Evolutionary conservation across 345 rosid genomes (phyloP).

Genomic region (Salix caprea): DNA sequence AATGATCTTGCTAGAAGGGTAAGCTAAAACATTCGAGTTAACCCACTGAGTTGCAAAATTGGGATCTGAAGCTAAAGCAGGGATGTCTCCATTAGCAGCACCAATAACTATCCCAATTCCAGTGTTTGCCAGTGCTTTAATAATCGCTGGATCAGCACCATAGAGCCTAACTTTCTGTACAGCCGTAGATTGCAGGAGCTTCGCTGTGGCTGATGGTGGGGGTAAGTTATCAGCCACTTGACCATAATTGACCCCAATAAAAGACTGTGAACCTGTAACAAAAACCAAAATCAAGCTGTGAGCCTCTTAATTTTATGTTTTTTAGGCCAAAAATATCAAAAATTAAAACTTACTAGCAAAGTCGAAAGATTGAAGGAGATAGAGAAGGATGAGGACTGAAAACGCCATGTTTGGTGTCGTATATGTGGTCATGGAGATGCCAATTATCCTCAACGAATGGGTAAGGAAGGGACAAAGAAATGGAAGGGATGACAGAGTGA

Average conservation of each 20-base stretch:
- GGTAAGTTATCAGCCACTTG: slow-evolving; percentile 81
- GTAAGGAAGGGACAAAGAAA: not conserved
- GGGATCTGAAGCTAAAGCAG: slow-evolving; percentile 69
- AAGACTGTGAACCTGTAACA: slow-evolving; percentile 57
- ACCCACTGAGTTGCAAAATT: slow-evolving; percentile 63
- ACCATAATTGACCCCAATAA: slow-evolving; percentile 85
- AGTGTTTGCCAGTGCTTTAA: slow-evolving; percentile 71
- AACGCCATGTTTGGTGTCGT: slow-evolving; percentile 3
- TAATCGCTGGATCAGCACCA: slow-evolving; percentile 66
- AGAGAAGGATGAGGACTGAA: slow-evolving; percentile 19
- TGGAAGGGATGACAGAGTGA: not conserved
- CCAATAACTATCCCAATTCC: slow-evolving; percentile 76
- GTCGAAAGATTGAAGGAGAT: slow-evolving; percentile 24
- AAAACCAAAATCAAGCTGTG: not conserved
- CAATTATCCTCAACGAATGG: not conserved
- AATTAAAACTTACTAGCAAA: slow-evolving; percentile 40
- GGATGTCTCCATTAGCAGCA: slow-evolving; percentile 61
- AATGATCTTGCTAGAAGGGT: slow-evolving; percentile 75
- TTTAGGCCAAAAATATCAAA: not conserved
- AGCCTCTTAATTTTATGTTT: not conserved
- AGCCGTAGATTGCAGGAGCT: slow-evolving; percentile 71
- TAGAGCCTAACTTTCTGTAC: slow-evolving; percentile 70
- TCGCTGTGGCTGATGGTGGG: slow-evolving; percentile 58
- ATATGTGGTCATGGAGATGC: too few relatives aligned
- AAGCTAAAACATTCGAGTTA: slow-evolving; percentile 57